Evolutionary conservation across 148 eudicot species (phyloP).

Genomic region (Persicaria tinctoria): DNA sequence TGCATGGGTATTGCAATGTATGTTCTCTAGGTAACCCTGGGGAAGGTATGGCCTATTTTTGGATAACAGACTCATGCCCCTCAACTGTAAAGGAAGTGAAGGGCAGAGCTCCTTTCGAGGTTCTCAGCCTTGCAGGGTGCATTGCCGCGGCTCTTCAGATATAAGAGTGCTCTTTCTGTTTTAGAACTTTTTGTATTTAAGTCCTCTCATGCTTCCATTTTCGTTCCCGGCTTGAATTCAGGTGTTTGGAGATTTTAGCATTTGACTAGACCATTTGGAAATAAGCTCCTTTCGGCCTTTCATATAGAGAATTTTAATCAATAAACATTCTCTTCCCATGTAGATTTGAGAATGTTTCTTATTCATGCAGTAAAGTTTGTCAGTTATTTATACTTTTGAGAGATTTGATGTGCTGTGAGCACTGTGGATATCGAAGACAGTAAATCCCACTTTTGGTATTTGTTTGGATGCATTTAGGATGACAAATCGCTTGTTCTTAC

Average conservation of each 20-base stretch:
- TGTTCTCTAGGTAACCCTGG: constrained; percentile 50
- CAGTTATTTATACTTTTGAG: background rate
- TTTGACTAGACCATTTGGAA: background rate
- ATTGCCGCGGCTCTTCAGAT: constrained; percentile 86
- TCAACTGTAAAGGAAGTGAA: constrained; percentile 70
- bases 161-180: background rate
- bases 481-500: too few relatives aligned
- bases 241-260: background rate
- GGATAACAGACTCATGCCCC: constrained; percentile 98
- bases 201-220: background rate
- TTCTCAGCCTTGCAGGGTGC: constrained; percentile 74
- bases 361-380: background rate
- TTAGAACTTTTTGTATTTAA: background rate
- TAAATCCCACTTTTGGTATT: too few relatives aligned
- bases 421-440: too few relatives aligned
- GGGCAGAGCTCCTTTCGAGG: constrained; percentile 71
- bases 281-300: background rate
- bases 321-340: background rate
- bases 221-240: background rate
- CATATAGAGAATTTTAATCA: constrained; percentile 3
- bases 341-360: background rate
- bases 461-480: too few relatives aligned
- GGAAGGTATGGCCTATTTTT: constrained; percentile 70
- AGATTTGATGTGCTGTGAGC: background rate
- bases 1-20: background rate